Conservation (phyloP, 2,329 filamentous ascomycete genomes). For the Colletotrichum sp. region DNA sequence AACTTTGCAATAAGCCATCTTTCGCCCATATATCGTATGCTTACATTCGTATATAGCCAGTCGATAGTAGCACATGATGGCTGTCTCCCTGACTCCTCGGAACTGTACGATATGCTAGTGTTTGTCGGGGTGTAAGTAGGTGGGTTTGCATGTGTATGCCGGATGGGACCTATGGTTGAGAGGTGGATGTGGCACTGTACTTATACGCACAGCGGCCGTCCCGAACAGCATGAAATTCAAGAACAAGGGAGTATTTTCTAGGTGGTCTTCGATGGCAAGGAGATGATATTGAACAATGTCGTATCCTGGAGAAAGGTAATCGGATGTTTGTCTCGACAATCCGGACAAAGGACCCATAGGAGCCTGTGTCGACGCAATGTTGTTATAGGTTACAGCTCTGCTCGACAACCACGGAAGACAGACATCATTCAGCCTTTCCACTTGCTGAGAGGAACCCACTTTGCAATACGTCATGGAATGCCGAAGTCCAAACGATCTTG, state of each 20-base stretch:
- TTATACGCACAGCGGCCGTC: not conserved
- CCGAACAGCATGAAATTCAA: not conserved
- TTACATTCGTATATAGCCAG: constrained; percentile 23
- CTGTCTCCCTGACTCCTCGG: not conserved
- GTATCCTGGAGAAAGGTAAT: not conserved
- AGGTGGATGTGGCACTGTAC: not conserved
- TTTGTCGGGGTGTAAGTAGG: not conserved
- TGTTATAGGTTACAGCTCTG: not conserved
- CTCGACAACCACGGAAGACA: not conserved
- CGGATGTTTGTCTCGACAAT: not conserved
- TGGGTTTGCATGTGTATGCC: not conserved
- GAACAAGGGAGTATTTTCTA: not conserved
- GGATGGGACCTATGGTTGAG: not conserved
- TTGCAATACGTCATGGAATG: constrained; percentile 29
- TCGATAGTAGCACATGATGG: constrained; percentile 26
- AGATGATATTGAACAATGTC: not conserved
- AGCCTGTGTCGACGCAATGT: not conserved
- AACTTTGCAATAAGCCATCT: not conserved
- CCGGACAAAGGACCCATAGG: not conserved
- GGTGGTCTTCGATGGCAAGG: not conserved
- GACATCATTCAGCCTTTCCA: not conserved
- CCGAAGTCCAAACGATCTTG: constrained; percentile 31
- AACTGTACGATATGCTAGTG: not conserved
- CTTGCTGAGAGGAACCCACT: not conserved
- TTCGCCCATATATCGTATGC: constrained; percentile 16